Evolutionary conservation across 2,329 filamentous ascomycete genomes (phyloP).

Genomic region (Trichoderma citrinoviride): DNA sequence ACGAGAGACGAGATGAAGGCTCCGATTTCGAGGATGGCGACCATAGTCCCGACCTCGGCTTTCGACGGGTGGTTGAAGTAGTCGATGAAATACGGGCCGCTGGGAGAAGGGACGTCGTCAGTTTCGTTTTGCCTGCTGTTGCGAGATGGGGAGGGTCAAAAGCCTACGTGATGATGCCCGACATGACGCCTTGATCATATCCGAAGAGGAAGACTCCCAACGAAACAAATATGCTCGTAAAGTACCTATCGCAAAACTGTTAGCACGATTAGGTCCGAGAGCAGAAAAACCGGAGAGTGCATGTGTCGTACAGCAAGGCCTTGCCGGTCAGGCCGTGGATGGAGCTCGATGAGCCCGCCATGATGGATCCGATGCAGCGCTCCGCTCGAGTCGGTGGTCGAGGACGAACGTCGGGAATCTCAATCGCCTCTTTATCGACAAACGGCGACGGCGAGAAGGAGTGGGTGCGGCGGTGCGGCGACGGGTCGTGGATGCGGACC

Average conservation of each 20-base stretch:
- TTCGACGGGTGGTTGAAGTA: constrained; percentile 88
- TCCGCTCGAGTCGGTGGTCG: constrained; percentile 64
- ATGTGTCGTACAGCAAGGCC: constrained; percentile 70
- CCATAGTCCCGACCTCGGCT: constrained; percentile 92
- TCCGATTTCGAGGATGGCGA: constrained; percentile 92
- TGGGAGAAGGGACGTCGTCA: constrained; percentile 39
- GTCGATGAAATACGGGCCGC: constrained; percentile 81
- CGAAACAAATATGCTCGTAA: constrained; percentile 88
- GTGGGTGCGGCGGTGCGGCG: constrained; percentile 39
- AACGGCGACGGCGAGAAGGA: constrained; percentile 42
- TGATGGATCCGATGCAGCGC: constrained; percentile 74
- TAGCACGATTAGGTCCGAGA: neutral
- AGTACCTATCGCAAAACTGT: constrained; percentile 62
- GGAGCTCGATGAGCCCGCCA: constrained; percentile 74
- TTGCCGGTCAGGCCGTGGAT: constrained; percentile 94
- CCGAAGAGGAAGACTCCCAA: constrained; percentile 85
- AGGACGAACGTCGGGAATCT: constrained; percentile 67
- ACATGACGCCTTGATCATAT: constrained; percentile 90
- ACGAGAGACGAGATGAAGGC: constrained; percentile 85
- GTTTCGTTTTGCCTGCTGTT: constrained; percentile 9
- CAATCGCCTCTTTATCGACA: constrained; percentile 73
- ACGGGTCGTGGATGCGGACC: constrained; percentile 64
- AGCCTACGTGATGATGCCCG: constrained; percentile 64
- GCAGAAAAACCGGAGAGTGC: neutral
- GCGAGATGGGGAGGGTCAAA: neutral